Base-by-base conservation (phyloP, 306 rosid species). In the Vigna nakashimae region DNA sequence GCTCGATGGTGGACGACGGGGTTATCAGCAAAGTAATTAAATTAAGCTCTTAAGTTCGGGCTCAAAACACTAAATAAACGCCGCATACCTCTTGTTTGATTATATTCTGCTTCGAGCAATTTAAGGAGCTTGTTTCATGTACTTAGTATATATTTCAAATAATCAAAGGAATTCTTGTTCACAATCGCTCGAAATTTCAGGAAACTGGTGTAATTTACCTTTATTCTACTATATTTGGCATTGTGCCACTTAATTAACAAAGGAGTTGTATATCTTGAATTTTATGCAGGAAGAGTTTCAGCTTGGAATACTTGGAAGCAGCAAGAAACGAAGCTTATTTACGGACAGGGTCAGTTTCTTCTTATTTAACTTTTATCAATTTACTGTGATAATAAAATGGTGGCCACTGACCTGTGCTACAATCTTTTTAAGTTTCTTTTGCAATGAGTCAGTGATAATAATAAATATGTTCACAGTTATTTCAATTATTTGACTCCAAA, bases 271-370 rank as follows among this genome's bases (percentile, higher is more conserved):
- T 59, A 28, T 59, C 7, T 79, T 34, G 55, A 83, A 75, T 28
- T 51, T 64, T 28, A 52, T 40, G 69, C 84, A 85, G 91, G 92
- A 87, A 80, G 90, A 90, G 57, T 84, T 90, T 82, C 95, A 82
- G 64, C 89, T 87, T 14, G 87, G 86, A 57, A 65, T 90, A 71
- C 75, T 84, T 65, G 77, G 89, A 71, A 85, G 76, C 81, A 82
- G 85, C 73, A 66, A 87, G 83, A 82, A 63, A 73, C 84, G 45
- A 30, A 83, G 57, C 80, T 82, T 85, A 45, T 84, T 84, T 49
- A 73, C 84, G 3, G 91, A 90, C 71, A 70, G 89, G 82, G 92
- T 88, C 30, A 71, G 86, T 60, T 82, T 74, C 46, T 6, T 57
- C n/a, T 34, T 32, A 38, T 49, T 63, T 48, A 26, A 45, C 71